Conservation (phyloP, 495 filamentous ascomycete genomes). For the Glarea lozoyensis region DNA sequence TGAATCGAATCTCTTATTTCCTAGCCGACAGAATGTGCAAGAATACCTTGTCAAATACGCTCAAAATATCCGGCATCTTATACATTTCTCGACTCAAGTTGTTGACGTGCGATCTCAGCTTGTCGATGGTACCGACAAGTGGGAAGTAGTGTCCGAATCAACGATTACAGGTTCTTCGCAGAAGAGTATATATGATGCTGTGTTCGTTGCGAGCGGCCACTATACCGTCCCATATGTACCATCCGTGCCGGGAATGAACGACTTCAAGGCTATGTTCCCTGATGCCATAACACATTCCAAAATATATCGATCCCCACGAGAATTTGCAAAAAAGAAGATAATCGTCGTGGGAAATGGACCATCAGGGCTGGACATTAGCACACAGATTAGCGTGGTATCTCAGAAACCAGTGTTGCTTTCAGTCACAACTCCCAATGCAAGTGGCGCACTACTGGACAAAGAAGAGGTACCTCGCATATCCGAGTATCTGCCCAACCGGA, state of each 20-base stretch:
- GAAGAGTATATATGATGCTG: conserved; percentile 60
- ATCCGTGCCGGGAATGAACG: conserved; percentile 44
- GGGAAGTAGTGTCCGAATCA: conserved; percentile 47
- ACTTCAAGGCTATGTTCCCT: conserved; percentile 51
- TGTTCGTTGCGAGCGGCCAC: conserved; percentile 79
- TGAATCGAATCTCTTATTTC: conserved; percentile 56
- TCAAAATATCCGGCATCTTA: conserved; percentile 15
- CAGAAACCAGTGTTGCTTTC: conserved; percentile 28
- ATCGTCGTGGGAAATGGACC: conserved; percentile 71
- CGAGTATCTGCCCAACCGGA: conserved; percentile 39
- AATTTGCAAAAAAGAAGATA: conserved; percentile 38
- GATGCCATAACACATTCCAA: conserved; percentile 72
- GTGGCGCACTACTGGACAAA: conserved; percentile 25
- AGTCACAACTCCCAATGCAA: conserved; percentile 5
- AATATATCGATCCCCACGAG: conserved; percentile 54
- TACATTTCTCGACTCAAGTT: conserved; percentile 15
- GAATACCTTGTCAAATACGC: conserved; percentile 70
- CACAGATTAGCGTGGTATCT: conserved; percentile 54
- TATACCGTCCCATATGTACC: conserved; percentile 68
- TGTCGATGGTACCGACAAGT: conserved; percentile 20
- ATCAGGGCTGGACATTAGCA: conserved; percentile 72
- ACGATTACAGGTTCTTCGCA: conserved; percentile 27
- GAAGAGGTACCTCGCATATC: conserved; percentile 50
- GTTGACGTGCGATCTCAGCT: conserved; percentile 5
- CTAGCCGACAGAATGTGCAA: conserved; percentile 54